These are phyloP conservation scores for Magnolia kwangsiensis DNA, from an alignment of 164 flowering plant genomes.

Conservation along the genomic window DNA sequence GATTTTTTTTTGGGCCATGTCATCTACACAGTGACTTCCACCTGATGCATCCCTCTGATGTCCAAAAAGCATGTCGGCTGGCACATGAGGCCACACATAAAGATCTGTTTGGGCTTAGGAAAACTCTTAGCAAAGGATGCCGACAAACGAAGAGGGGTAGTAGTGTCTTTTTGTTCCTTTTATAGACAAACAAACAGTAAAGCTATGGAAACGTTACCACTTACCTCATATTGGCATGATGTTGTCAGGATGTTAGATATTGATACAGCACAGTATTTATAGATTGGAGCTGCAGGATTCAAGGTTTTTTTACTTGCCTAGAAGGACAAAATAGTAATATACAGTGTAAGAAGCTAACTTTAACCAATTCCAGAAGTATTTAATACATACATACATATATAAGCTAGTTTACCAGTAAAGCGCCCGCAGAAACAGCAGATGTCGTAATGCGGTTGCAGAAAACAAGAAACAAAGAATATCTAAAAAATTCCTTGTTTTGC, in stretches of 20 bases:
- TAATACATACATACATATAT: conserved; percentile 1
- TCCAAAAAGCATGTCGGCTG: neutral
- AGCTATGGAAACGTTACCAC: neutral
- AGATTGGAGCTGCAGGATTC: conserved; percentile 92
- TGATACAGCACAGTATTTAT: conserved; percentile 78
- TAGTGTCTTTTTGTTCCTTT: neutral
- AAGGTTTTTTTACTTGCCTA: conserved; percentile 82
- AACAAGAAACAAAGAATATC: conserved; percentile 84
- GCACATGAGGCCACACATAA: too few relatives aligned
- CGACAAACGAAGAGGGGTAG: neutral
- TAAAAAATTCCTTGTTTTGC: conserved; percentile 64
- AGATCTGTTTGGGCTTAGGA: neutral
- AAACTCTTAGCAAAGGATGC: neutral
- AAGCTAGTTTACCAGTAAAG: conserved; percentile 52
- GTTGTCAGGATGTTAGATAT: conserved; percentile 92
- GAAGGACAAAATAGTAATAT: conserved; percentile 6
- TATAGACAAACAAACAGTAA: neutral
- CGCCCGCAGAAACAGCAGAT: conserved; percentile 79
- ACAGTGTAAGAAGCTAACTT: conserved; percentile 4
- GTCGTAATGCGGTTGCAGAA: conserved; percentile 92
- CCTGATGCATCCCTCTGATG: neutral
- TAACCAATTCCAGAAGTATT: neutral
- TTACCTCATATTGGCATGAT: conserved; percentile 97
- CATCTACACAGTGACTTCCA: neutral
- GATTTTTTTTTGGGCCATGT: neutral